Evolutionary conservation across 192 early-diverging fungal genomes (phyloP), one percentile per base, ranked within the genome.

Genomic region (Coemansia sp.): DNA sequence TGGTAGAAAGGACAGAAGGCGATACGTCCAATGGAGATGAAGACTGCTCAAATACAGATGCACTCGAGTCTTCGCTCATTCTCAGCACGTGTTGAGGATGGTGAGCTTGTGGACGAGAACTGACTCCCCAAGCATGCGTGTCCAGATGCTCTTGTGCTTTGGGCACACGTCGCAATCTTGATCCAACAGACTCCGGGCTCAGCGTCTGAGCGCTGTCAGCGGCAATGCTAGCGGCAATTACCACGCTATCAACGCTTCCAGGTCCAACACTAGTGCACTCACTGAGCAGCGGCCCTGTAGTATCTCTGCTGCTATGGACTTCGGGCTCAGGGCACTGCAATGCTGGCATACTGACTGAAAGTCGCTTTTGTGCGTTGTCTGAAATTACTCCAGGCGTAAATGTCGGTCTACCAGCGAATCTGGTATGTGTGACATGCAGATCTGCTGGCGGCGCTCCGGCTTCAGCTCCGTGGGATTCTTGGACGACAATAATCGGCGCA

Each of bases 111-210:
- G 14, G 4, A 16, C 38, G 14, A 44, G 12, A 16, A 14, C 52
- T 49, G 24, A 52, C n/a, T n/a, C 7, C 49, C 26, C 27, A 49
- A 1, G 49, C n/a, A 14, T 16, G 47, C 30, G 56, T 30, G n/a
- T 47, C 24, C 24, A 80, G 60, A 19, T 67, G 64, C 21, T 65
- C 67, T 2, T 67, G 76, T 0, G 62, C 65, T 65, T 81, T 74
- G 27, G 78, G 62, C 25, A 81, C 65, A 9, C 78, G 58, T 14
- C 73, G 78, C 31, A 81, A 55, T 0, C 73, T 61, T 23, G 78
- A 81, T 2, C 73, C 77, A 25, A 74, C 68, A 0, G 69, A 71
- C 62, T 74, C 64, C 4, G 73, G 78, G 62, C 72, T 81, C 41
- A 81, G 59, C 23, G 78, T 68, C 12, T 49, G 61, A 5, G 58